Evolutionary conservation across 1,284 basidiomycete genomes (phyloP).

Genomic region (Ganoderma sinense): DNA sequence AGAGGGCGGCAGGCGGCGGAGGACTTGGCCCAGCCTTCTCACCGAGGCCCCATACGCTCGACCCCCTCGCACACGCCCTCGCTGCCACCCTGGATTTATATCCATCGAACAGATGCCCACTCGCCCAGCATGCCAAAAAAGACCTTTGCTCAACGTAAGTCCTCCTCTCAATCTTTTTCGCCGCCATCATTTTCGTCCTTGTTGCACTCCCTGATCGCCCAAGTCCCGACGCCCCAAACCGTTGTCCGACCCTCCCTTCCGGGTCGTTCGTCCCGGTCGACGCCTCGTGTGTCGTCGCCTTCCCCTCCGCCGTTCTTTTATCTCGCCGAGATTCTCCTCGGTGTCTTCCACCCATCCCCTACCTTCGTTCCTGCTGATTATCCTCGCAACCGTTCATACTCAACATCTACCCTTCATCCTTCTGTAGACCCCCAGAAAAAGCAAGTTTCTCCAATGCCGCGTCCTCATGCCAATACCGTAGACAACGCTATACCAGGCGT

Average conservation of each 20-base stretch:
- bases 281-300: constrained; percentile 8
- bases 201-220: constrained; percentile 15
- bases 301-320: constrained; percentile 10
- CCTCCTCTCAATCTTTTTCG: constrained; percentile 12
- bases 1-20: constrained; percentile 17
- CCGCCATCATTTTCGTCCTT: constrained; percentile 12
- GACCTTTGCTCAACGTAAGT: constrained; percentile 40
- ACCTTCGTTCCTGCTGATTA: constrained; percentile 9
- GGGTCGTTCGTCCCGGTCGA: constrained; percentile 17
- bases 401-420: constrained; percentile 5
- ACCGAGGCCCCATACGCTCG: constrained; percentile 32
- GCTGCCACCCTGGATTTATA: constrained; percentile 41
- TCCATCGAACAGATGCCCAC: constrained; percentile 40
- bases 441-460: constrained; percentile 67
- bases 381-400: constrained; percentile 20
- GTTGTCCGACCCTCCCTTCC: constrained; percentile 18
- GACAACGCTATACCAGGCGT: constrained; percentile 43
- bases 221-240: constrained; percentile 25
- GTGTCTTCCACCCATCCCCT: constrained; percentile 12
- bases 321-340: constrained; percentile 17
- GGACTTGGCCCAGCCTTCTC: constrained; percentile 12
- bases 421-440: constrained; percentile 61
- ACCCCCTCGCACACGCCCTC: constrained; percentile 27
- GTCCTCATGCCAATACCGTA: constrained; percentile 73
- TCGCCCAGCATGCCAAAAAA: constrained; percentile 44